A percentile compares a stretch with the other conserved stretches of the same genome.
Evolutionary conservation across 2,329 filamentous ascomycete species (phyloP).

Genomic region (Dactylellina leptospora): DNA sequence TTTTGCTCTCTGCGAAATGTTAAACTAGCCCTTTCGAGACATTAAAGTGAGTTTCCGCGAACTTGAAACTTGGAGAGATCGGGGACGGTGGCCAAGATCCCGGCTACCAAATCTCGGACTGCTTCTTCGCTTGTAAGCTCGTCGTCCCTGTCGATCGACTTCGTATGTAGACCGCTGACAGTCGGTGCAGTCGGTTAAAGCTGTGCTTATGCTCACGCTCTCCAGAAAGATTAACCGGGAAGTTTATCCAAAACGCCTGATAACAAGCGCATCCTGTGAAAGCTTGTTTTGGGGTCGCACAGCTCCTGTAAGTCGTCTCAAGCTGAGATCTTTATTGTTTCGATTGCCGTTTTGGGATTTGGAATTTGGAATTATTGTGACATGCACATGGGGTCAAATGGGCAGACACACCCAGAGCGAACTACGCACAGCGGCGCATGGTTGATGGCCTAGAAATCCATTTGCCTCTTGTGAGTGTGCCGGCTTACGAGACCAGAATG

Average conservation of each 20-base stretch:
- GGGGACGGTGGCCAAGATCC: no score
- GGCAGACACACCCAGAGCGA: not conserved
- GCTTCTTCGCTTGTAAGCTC: no score
- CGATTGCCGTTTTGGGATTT: constrained; percentile 21
- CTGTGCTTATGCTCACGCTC: constrained; percentile 8
- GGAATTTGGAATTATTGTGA: constrained; percentile 38
- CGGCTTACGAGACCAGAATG: no score
- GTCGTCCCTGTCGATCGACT: no score
- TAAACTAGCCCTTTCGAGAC: no score
- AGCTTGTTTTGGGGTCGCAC: not conserved
- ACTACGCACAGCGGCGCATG: not conserved
- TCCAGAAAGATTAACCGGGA: constrained; percentile 14
- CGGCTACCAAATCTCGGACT: no score
- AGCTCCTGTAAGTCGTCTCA: constrained; percentile 9
- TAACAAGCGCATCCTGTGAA: constrained; percentile 17
- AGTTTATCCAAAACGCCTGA: constrained; percentile 17
- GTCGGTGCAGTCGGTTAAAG: constrained; percentile 24
- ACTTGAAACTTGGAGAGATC: no score
- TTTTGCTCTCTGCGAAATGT: no score
- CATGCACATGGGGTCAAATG: no score
- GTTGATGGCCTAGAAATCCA: no score
- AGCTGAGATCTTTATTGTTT: constrained; percentile 28
- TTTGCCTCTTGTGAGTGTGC: not conserved
- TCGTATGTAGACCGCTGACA: no score
- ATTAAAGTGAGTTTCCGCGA: no score